A percentile compares a stretch with the other conserved stretches of the same genome.
Conservation (phyloP, 2,329 filamentous ascomycete species). For the Neopestalotiopsis sp. region DNA sequence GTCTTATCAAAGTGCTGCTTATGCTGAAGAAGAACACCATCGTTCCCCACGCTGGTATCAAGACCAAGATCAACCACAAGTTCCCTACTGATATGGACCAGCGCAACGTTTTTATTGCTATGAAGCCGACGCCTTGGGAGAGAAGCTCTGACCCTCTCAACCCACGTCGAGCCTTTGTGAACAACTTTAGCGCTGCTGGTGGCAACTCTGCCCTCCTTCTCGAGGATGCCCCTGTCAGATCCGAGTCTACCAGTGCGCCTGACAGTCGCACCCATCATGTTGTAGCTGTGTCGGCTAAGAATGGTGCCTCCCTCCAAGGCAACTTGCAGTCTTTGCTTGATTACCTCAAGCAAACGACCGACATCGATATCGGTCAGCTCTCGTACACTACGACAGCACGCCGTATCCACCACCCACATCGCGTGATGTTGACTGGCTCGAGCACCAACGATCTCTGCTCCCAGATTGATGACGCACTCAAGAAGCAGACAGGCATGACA, state of each 20-base stretch:
- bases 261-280: slow-evolving; percentile 57
- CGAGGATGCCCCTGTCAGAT: slow-evolving; percentile 26
- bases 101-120: slow-evolving; percentile 46
- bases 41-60: slow-evolving; percentile 53
- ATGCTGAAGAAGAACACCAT: slow-evolving; percentile 40
- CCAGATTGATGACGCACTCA: slow-evolving; percentile 41
- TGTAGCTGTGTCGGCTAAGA: slow-evolving; percentile 55
- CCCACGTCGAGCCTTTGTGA: slow-evolving; percentile 44
- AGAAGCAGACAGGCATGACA: slow-evolving; percentile 46
- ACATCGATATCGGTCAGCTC: slow-evolving; percentile 56
- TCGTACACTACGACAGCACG: slow-evolving; percentile 71
- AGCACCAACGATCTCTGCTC: slow-evolving; percentile 41
- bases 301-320: slow-evolving; percentile 53
- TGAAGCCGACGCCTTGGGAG: slow-evolving; percentile 41
- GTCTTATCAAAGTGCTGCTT: slow-evolving; percentile 29
- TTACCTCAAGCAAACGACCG: slow-evolving; percentile 54
- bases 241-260: neutral
- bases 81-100: slow-evolving; percentile 47
- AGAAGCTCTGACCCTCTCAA: slow-evolving; percentile 26
- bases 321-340: slow-evolving; percentile 58
- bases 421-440: slow-evolving; percentile 49
- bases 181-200: slow-evolving; percentile 60
- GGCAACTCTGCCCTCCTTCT: slow-evolving; percentile 47
- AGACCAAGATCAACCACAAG: slow-evolving; percentile 50
- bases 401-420: slow-evolving; percentile 59